Conservation (phyloP, 768 basidiomycete genomes). For the Trametes villosa region DNA sequence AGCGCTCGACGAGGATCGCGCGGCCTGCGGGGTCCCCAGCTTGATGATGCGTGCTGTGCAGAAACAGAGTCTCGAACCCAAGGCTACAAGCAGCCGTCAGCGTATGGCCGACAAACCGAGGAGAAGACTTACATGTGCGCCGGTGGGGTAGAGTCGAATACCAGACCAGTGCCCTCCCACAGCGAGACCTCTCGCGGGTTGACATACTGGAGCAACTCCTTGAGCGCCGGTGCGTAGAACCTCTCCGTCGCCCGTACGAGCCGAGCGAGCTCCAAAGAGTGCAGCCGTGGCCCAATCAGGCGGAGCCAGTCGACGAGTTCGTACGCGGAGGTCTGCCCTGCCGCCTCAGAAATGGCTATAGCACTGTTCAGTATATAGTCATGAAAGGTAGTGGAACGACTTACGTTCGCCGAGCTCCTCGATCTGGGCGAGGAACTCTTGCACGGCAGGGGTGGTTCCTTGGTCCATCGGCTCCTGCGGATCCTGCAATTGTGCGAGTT, state of each 20-base stretch:
- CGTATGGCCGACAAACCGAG: background rate
- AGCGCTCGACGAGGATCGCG: conserved; percentile 40
- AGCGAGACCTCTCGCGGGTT: conserved; percentile 47
- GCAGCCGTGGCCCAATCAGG: conserved; percentile 43
- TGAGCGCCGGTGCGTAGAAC: conserved; percentile 48
- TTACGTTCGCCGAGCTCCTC: conserved; percentile 52
- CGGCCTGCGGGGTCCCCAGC: conserved; percentile 32
- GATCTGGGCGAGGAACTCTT: conserved; percentile 50
- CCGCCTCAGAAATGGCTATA: conserved; percentile 43
- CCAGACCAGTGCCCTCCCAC: conserved; percentile 44
- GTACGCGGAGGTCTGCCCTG: conserved; percentile 47
- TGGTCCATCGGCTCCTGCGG: conserved; percentile 7
- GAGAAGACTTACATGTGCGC: conserved; percentile 34
- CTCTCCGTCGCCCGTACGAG: conserved; percentile 44
- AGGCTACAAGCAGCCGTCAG: conserved; percentile 23
- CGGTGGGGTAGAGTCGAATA: conserved; percentile 30
- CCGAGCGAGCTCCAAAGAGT: conserved; percentile 43
- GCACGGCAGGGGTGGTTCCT: conserved; percentile 34
- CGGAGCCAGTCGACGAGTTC: conserved; percentile 71
- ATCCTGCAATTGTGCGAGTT: conserved; percentile 39
- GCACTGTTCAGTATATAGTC: background rate
- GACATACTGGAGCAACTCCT: conserved; percentile 47
- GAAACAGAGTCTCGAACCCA: conserved; percentile 52
- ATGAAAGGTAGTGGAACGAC: conserved; percentile 29
- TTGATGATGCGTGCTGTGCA: conserved; percentile 35